These are phyloP conservation scores for Backusella tuberculispora DNA, from an alignment of 192 early-diverging fungal species.

Conservation along the genomic window DNA sequence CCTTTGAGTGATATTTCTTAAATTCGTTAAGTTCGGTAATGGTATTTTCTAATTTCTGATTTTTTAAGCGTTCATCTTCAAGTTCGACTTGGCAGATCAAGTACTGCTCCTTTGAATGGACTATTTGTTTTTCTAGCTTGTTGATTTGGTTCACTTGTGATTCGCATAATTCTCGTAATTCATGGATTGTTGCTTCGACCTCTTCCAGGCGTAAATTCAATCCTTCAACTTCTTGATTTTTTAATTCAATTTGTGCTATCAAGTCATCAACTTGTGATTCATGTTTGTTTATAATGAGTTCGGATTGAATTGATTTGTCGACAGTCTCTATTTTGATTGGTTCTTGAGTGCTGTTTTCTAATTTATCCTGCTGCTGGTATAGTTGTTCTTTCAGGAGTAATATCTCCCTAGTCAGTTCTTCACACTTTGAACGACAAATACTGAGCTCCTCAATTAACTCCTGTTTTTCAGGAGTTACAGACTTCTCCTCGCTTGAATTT, in stretches of 20 bases:
- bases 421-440: background rate
- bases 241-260: background rate
- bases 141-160: background rate
- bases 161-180: background rate
- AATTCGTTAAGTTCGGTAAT: background rate
- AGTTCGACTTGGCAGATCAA: background rate
- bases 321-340: background rate
- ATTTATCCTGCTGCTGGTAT: background rate
- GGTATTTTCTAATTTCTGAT: background rate
- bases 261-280: background rate
- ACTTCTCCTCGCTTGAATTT: background rate
- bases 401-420: conserved; percentile 7
- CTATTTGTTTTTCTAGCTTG: conserved; percentile 1
- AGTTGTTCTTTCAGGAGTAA: conserved; percentile 5
- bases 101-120: background rate
- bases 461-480: background rate
- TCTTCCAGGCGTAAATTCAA: background rate
- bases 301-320: background rate
- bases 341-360: background rate
- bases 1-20: background rate
- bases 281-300: background rate
- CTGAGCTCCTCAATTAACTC: background rate
- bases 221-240: background rate
- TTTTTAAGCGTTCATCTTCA: conserved; percentile 1
- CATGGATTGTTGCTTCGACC: background rate